Evolutionary conservation across 1,284 basidiomycete genomes (phyloP).

Genomic region (Ustilago vetiveriae): DNA sequence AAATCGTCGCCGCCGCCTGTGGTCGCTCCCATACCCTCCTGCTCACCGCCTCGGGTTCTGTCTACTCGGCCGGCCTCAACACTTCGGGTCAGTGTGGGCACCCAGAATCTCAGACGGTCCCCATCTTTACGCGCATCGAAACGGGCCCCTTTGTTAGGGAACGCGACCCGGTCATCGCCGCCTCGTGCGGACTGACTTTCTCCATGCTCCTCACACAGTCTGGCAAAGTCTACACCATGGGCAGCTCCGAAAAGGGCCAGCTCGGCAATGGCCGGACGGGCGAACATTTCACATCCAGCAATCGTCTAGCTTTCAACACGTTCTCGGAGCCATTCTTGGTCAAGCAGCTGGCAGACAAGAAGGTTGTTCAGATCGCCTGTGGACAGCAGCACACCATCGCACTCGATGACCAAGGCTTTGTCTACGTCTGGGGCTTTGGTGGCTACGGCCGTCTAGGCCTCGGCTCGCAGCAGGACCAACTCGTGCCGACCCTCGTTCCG

Average conservation of each 20-base stretch:
- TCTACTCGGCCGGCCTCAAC: slow-evolving; percentile 87
- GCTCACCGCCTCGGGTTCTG: slow-evolving; percentile 80
- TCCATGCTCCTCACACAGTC: slow-evolving; percentile 80
- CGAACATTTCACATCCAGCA: slow-evolving; percentile 83
- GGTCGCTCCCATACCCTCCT: slow-evolving; percentile 84
- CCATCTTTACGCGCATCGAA: slow-evolving; percentile 75
- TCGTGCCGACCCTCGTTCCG: slow-evolving; percentile 54
- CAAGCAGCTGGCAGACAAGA: slow-evolving; percentile 75
- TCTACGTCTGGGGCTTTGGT: slow-evolving; percentile 72
- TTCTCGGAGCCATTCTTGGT: slow-evolving; percentile 75
- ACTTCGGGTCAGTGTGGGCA: slow-evolving; percentile 86
- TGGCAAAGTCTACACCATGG: slow-evolving; percentile 85
- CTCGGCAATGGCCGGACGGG: slow-evolving; percentile 89
- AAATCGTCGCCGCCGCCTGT: slow-evolving; percentile 82
- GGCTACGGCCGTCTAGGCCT: slow-evolving; percentile 70
- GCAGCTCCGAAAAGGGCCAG: slow-evolving; percentile 91
- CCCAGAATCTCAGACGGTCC: slow-evolving; percentile 74
- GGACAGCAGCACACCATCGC: slow-evolving; percentile 88
- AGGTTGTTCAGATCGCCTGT: slow-evolving; percentile 81
- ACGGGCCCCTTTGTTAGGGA: slow-evolving; percentile 70
- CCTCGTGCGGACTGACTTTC: slow-evolving; percentile 83
- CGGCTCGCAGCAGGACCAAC: slow-evolving; percentile 82
- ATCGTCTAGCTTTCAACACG: slow-evolving; percentile 83
- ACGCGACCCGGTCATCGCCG: slow-evolving; percentile 76
- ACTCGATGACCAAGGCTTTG: slow-evolving; percentile 77